These are phyloP conservation scores for Metschnikowia rubicola DNA, from an alignment of 805 yeast species.

Conservation along the genomic window DNA sequence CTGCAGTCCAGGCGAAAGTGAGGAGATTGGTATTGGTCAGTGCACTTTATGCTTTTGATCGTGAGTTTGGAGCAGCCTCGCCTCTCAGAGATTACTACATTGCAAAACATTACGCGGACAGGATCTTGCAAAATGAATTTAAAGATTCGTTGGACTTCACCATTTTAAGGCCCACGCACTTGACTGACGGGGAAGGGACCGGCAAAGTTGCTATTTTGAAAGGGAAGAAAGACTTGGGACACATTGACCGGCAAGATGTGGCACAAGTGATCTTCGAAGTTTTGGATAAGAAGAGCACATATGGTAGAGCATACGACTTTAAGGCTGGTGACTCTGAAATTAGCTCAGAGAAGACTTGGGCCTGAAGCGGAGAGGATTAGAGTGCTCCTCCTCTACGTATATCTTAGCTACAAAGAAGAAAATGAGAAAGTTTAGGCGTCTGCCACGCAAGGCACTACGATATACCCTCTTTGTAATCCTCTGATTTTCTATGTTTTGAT, in stretches of 20 bases:
- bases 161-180: constrained; percentile 51
- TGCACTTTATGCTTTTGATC: constrained; percentile 52
- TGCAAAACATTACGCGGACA: constrained; percentile 61
- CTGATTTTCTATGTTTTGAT: constrained; percentile 2
- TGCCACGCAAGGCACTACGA: too few relatives aligned
- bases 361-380: neutral
- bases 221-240: constrained; percentile 20
- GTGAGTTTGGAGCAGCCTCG: constrained; percentile 35
- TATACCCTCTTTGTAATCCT: too few relatives aligned
- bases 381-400: too few relatives aligned
- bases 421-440: too few relatives aligned
- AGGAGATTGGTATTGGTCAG: constrained; percentile 51
- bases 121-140: constrained; percentile 34
- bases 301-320: constrained; percentile 42
- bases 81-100: constrained; percentile 47
- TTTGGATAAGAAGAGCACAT: constrained; percentile 35
- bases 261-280: constrained; percentile 43
- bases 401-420: too few relatives aligned
- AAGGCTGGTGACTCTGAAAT: constrained; percentile 39
- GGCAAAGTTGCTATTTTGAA: constrained; percentile 42
- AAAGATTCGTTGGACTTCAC: constrained; percentile 48
- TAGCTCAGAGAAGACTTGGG: constrained; percentile 15
- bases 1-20: constrained; percentile 42
- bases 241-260: constrained; percentile 51
- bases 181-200: constrained; percentile 38